Conservation (phyloP, 176 grass and related monocot genomes). For the Saccharum officinarum region DNA sequence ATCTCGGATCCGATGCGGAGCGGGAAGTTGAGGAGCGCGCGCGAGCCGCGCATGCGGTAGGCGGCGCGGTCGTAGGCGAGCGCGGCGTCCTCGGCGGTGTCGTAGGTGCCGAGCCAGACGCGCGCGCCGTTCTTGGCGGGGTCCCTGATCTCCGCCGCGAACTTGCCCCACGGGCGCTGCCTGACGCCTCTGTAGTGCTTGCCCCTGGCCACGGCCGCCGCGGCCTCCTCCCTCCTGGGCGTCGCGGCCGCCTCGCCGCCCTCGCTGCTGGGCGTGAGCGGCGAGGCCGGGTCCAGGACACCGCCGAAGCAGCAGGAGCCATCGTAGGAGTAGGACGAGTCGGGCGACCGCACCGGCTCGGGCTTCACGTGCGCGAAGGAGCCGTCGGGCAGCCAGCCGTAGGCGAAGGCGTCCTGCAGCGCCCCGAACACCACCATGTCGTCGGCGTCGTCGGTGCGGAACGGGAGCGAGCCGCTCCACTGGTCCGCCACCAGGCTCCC, state of each 20-base stretch:
- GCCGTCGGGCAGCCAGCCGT: slow-evolving; percentile 72
- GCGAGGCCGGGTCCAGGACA: background rate
- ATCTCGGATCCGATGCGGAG: slow-evolving; percentile 71
- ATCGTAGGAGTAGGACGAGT: background rate
- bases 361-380: slow-evolving; percentile 50
- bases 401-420: slow-evolving; percentile 71
- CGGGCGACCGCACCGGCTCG: slow-evolving; percentile 40
- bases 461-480: slow-evolving; percentile 74
- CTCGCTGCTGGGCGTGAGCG: background rate
- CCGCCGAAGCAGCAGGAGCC: background rate
- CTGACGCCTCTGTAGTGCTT: slow-evolving; percentile 86
- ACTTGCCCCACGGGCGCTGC: slow-evolving; percentile 98
- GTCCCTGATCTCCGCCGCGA: slow-evolving; percentile 96
- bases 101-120: slow-evolving; percentile 95
- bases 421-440: slow-evolving; percentile 88
- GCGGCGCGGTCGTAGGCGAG: slow-evolving; percentile 88
- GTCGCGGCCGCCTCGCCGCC: background rate
- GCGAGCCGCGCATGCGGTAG: slow-evolving; percentile 95
- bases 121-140: slow-evolving; percentile 93
- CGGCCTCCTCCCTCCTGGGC: background rate
- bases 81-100: slow-evolving; percentile 86
- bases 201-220: slow-evolving; percentile 33
- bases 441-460: slow-evolving; percentile 76
- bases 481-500: slow-evolving; percentile 65
- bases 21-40: slow-evolving; percentile 98